Evolutionary conservation across 2,329 filamentous ascomycete genomes (phyloP).

Genomic region (Aspergillus niger): DNA sequence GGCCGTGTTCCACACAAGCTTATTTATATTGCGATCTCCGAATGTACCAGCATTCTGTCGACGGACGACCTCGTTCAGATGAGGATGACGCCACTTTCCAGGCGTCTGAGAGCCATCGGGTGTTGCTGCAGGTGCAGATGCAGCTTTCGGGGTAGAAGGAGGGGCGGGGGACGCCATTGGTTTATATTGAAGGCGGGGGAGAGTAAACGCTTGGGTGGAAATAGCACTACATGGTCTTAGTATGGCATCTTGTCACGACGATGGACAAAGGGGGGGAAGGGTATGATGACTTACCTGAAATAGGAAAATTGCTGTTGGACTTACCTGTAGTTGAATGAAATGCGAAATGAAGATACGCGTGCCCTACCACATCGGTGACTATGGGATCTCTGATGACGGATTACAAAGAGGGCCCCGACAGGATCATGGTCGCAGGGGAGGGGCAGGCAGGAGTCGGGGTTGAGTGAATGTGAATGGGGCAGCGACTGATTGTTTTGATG

Average conservation of each 20-base stretch:
- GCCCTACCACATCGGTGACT: background rate
- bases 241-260: background rate
- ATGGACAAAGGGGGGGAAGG: background rate
- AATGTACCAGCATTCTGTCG: constrained; percentile 79
- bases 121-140: constrained; percentile 29
- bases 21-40: constrained; percentile 71
- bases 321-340: constrained; percentile 19
- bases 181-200: background rate
- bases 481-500: constrained; percentile 24
- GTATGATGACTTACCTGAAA: constrained; percentile 5
- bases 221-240: background rate
- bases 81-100: constrained; percentile 89
- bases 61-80: constrained; percentile 80
- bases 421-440: constrained; percentile 10
- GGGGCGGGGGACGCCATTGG: constrained; percentile 39
- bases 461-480: background rate
- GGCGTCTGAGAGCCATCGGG: constrained; percentile 48
- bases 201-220: constrained; percentile 9
- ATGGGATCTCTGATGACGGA: background rate
- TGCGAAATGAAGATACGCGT: background rate
- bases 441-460: background rate
- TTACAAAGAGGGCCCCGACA: background rate
- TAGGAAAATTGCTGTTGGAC: constrained; percentile 12
- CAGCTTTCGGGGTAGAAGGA: constrained; percentile 47
- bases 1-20: constrained; percentile 67